Percentiles rank a stretch among this genome's conserved stretches.
Conservation (phyloP, 2,329 filamentous ascomycete species). For the Fusarium coicis region DNA sequence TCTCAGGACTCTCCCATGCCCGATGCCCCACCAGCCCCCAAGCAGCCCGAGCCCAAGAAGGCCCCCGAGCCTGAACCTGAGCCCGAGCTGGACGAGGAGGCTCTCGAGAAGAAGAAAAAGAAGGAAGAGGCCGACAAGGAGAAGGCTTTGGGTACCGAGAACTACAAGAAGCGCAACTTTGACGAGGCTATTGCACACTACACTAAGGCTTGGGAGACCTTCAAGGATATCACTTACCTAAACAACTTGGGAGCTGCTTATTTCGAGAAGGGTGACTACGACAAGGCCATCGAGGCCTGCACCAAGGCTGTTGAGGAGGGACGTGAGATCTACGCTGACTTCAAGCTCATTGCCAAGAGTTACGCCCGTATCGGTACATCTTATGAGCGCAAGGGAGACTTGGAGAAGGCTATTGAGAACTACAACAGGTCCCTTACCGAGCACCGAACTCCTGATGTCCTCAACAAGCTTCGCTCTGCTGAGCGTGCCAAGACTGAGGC, state of each 20-base stretch:
- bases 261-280: constrained; percentile 95
- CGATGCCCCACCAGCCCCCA: constrained; percentile 62
- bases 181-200: constrained; percentile 96
- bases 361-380: constrained; percentile 94
- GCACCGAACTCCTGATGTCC: constrained; percentile 93
- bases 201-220: constrained; percentile 89
- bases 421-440: constrained; percentile 96
- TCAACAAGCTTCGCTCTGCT: constrained; percentile 89
- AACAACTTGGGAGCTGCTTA: constrained; percentile 96
- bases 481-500: constrained; percentile 86
- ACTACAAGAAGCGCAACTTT: constrained; percentile 98
- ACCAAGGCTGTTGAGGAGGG: constrained; percentile 91
- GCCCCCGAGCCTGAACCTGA: constrained; percentile 69
- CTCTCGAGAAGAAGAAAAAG: constrained; percentile 83
- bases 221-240: constrained; percentile 97
- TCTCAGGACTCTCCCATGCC: constrained; percentile 76
- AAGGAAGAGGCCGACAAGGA: constrained; percentile 94
- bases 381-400: constrained; percentile 89
- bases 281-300: constrained; percentile 87
- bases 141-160: constrained; percentile 92
- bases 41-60: constrained; percentile 64
- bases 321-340: constrained; percentile 89
- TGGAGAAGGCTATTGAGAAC: constrained; percentile 82
- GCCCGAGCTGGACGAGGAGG: constrained; percentile 84
- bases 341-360: constrained; percentile 98